phyloP scores from a whole-genome alignment of 768 basidiomycete genomes.

The Xerocomellus dryophilus region DNA sequence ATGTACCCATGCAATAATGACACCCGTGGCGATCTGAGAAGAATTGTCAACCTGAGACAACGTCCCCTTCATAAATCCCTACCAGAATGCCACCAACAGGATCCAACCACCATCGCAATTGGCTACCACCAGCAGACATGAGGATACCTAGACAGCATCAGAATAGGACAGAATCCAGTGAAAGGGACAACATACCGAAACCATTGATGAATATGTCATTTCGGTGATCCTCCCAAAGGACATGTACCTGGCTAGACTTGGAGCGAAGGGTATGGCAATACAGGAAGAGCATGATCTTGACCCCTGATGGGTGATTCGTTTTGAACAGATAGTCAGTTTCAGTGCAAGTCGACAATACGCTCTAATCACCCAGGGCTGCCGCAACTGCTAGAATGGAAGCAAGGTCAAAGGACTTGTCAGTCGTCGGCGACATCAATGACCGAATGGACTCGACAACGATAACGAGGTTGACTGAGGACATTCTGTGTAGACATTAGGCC shows the following conservation, averaged over 20 bases:
- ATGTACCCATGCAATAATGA: slow-evolving; percentile 72
- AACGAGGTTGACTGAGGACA: slow-evolving; percentile 89
- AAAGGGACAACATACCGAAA: slow-evolving; percentile 48
- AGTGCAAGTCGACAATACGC: background rate
- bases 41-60: background rate
- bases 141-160: slow-evolving; percentile 55
- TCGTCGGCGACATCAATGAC: slow-evolving; percentile 59
- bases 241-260: slow-evolving; percentile 85
- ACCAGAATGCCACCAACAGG: slow-evolving; percentile 77
- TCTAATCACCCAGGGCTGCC: slow-evolving; percentile 61
- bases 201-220: slow-evolving; percentile 88
- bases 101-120: slow-evolving; percentile 80
- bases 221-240: slow-evolving; percentile 97
- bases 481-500: slow-evolving; percentile 43
- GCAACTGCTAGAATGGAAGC: slow-evolving; percentile 81
- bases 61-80: slow-evolving; percentile 24
- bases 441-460: slow-evolving; percentile 85
- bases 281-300: slow-evolving; percentile 83
- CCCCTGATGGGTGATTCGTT: slow-evolving; percentile 43
- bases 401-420: slow-evolving; percentile 64
- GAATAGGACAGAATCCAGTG: background rate
- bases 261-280: slow-evolving; percentile 80
- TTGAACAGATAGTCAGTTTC: background rate
- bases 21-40: slow-evolving; percentile 68
- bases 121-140: slow-evolving; percentile 81